Evolutionary conservation across 164 flowering plant species (phyloP).

Genomic region (Magnolia sinica): DNA sequence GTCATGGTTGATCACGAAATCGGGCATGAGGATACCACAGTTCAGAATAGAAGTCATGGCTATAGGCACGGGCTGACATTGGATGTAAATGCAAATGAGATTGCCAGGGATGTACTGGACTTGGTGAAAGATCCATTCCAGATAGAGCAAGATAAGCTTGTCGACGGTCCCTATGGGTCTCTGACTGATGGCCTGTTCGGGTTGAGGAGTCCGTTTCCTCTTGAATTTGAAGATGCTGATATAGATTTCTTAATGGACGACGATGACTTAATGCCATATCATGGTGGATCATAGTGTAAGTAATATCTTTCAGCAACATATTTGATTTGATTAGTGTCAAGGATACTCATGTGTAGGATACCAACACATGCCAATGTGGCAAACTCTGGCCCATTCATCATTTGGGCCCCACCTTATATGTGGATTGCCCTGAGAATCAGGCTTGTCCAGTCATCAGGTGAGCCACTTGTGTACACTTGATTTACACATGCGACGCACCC

Average conservation of each 20-base stretch:
- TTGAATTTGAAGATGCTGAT: slow-evolving; percentile 32
- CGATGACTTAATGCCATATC: slow-evolving; percentile 39
- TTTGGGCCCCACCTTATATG: no score
- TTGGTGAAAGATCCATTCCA: slow-evolving; percentile 42
- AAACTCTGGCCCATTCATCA: no score
- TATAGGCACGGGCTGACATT: slow-evolving; percentile 12
- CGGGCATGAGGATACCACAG: slow-evolving; percentile 25
- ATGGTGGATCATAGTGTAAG: slow-evolving; percentile 40
- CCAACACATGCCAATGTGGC: no score
- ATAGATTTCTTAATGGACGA: slow-evolving; percentile 33
- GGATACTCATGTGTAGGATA: no score
- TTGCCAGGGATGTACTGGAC: slow-evolving; percentile 29
- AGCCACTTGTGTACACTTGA: no score
- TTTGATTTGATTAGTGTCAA: no score
- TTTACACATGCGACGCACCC: no score
- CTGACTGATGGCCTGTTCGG: slow-evolving; percentile 37
- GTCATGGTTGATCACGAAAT: slow-evolving; percentile 24
- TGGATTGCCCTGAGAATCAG: no score
- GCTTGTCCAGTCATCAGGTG: no score
- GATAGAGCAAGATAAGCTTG: slow-evolving; percentile 31
- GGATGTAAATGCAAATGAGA: slow-evolving; percentile 28
- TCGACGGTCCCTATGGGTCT: slow-evolving; percentile 38
- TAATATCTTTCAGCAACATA: not conserved
- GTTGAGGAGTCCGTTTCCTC: slow-evolving; percentile 35
- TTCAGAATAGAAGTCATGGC: slow-evolving; percentile 6